phyloP scores from a whole-genome alignment of 306 rosid species.

The Cucumis sativus region Cucumber_9930_V3 NC_026659.2:1791501-1792000 shows the following conservation, averaged over 20 bases:
- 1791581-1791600: too few relatives aligned
- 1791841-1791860: background rate
- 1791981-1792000: conserved; percentile 46
- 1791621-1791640: background rate
- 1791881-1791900: background rate
- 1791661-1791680: background rate
- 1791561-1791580: too few relatives aligned
- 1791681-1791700: background rate
- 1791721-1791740: background rate
- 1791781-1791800: too few relatives aligned
- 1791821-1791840: background rate
- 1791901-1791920: conserved; percentile 57
- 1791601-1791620: background rate
- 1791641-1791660: too few relatives aligned
- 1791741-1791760: background rate
- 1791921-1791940: conserved; percentile 33
- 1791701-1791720: background rate
- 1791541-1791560: too few relatives aligned
- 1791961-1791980: conserved; percentile 53
- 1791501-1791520: too few relatives aligned
- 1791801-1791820: too few relatives aligned
- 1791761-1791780: background rate
- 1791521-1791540: too few relatives aligned
- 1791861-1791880: background rate
- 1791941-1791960: conserved; percentile 39